Conservation (phyloP, 495 filamentous ascomycete species). For the Talaromyces liani region DNA sequence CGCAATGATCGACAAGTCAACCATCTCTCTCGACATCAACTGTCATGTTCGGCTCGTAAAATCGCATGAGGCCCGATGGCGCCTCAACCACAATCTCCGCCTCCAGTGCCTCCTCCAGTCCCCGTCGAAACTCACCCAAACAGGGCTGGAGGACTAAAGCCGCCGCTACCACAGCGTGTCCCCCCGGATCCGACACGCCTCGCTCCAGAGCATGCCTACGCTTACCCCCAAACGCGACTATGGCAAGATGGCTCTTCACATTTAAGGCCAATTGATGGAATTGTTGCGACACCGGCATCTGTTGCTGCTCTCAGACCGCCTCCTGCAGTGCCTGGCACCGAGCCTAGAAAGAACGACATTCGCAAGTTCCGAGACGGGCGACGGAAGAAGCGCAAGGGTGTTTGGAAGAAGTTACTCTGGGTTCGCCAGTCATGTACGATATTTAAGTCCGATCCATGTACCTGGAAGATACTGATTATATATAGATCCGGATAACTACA, state of each 20-base stretch:
- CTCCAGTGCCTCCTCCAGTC: constrained; percentile 31
- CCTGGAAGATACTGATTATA: background rate
- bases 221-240: constrained; percentile 48
- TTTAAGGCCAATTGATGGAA: constrained; percentile 25
- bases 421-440: constrained; percentile 86
- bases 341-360: constrained; percentile 27
- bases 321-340: constrained; percentile 24
- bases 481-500: constrained; percentile 94
- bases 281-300: constrained; percentile 21
- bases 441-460: too few relatives aligned
- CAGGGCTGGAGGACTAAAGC: constrained; percentile 26
- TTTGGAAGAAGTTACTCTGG: constrained; percentile 95
- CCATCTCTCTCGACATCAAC: background rate
- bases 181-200: constrained; percentile 53
- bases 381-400: constrained; percentile 56
- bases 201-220: constrained; percentile 75
- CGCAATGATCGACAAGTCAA: background rate
- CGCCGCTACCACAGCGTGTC: constrained; percentile 38
- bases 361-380: constrained; percentile 47
- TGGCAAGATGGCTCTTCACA: constrained; percentile 36
- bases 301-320: constrained; percentile 32
- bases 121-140: constrained; percentile 40
- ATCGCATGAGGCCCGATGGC: constrained; percentile 28
- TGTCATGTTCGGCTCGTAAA: constrained; percentile 4
- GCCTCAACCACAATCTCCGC: constrained; percentile 27